Conservation (phyloP, 352 stramenopile genomes). For the Pythium coloratum region DNA sequence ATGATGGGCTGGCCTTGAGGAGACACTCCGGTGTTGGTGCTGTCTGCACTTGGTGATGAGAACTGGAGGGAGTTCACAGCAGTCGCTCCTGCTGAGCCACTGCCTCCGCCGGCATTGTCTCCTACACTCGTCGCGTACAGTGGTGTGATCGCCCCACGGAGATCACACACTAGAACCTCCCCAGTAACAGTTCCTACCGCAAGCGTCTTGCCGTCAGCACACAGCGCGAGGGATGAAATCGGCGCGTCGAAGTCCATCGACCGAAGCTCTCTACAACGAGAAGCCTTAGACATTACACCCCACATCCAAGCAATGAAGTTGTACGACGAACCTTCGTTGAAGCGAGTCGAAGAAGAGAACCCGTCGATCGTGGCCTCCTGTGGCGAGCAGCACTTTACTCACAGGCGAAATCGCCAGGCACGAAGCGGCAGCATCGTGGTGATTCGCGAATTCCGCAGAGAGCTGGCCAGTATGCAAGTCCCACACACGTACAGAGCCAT, state of each 20-base stretch:
- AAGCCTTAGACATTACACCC: not conserved
- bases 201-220: constrained; percentile 66
- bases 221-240: constrained; percentile 56
- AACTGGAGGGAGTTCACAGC: constrained; percentile 64
- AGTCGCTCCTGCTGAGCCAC: constrained; percentile 6
- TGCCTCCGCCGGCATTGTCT: constrained; percentile 23
- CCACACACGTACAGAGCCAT: constrained; percentile 71
- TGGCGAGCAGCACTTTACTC: constrained; percentile 65
- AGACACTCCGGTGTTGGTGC: constrained; percentile 27
- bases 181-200: constrained; percentile 51
- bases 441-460: constrained; percentile 50
- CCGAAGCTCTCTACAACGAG: constrained; percentile 42
- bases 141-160: constrained; percentile 62
- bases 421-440: constrained; percentile 59
- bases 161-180: constrained; percentile 64
- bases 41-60: constrained; percentile 38
- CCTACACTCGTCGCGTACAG: constrained; percentile 44
- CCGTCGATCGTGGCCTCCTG: constrained; percentile 58
- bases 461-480: constrained; percentile 56
- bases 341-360: constrained; percentile 76
- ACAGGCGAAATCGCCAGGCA: constrained; percentile 62
- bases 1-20: constrained; percentile 47
- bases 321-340: constrained; percentile 44
- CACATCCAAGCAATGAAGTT: not conserved
- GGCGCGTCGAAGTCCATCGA: constrained; percentile 60